Evolutionary conservation across 1,284 basidiomycete species (phyloP), one percentile per base, ranked within the genome.

Genomic region (Sanguinoderma infundibulare): DNA sequence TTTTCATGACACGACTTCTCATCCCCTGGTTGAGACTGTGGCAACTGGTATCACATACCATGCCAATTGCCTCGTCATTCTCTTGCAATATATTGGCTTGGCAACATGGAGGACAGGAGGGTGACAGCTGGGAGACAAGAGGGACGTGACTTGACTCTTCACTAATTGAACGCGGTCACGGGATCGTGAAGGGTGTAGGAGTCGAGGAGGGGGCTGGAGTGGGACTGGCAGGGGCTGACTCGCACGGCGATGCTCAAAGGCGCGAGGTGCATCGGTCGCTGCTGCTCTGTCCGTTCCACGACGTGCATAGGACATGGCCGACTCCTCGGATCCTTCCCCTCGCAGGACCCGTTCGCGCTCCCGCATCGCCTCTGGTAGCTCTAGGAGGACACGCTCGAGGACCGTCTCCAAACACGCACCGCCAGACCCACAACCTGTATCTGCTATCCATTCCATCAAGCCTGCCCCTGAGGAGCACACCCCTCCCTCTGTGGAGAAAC

Each of bases 401-500:
- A 46, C 42, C 15, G 24, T 22, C 35, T 51, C 49, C 12, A n/a
- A 14, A 15, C 42, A 5, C 34, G n/a, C 34, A 5, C 14, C 24
- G 20, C n/a, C 17, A 26, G 42, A 57, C 22, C 3, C 32, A 57
- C 42, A 39, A 20, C 39, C 44, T 47, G 20, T 57, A 6, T n/a
- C 49, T 2, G 10, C 35, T 8, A 50, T 66, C 1, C 47, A 59
- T 4, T 52, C 61, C 20, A 55, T 61, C 59, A 60, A 62, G 34
- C 51, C 59, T 15, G 34, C 42, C 6, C 60, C 59, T 1, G 60
- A 59, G 62, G 59, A 62, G 39, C 30, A 24, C 7, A 15, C 34
- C 12, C 40, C 17, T 3, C 9, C 46, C 15, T 35, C 49, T 10
- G 62, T 62, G 15, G 66, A 66, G 57, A 78, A 69, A 66, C 76